Conservation (phyloP, 208 protist genomes). For the Trypanosoma brucei region DNA sequence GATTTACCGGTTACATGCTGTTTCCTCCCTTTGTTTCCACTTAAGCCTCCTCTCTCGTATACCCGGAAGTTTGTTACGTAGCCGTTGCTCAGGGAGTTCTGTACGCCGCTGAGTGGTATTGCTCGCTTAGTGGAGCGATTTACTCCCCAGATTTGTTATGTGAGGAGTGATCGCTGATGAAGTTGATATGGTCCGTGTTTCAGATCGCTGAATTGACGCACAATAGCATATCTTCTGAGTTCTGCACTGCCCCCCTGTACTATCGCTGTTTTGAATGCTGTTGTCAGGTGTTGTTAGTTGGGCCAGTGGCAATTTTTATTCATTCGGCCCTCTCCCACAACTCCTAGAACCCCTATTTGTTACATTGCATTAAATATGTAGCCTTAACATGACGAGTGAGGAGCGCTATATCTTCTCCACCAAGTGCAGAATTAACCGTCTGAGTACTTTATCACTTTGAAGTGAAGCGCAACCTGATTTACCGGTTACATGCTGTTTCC, state of each 20-base stretch:
- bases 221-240: slow-evolving; percentile 66
- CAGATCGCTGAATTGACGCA: slow-evolving; percentile 58
- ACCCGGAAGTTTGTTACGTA: background rate
- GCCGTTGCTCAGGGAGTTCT: slow-evolving; percentile 1
- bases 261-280: background rate
- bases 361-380: background rate
- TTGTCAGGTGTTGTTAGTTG: slow-evolving; percentile 25
- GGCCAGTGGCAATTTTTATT: slow-evolving; percentile 6
- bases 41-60: background rate
- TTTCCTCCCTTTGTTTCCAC: background rate
- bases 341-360: background rate
- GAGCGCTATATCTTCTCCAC: slow-evolving; percentile 28
- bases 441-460: slow-evolving; percentile 8
- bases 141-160: slow-evolving; percentile 6
- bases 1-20: background rate
- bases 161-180: slow-evolving; percentile 31
- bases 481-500: background rate
- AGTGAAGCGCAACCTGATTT: slow-evolving; percentile 16
- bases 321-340: background rate
- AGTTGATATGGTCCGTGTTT: slow-evolving; percentile 83
- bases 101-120: slow-evolving; percentile 11
- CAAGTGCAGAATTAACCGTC: slow-evolving; percentile 31
- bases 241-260: background rate
- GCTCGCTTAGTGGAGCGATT: slow-evolving; percentile 19
- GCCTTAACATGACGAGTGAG: slow-evolving; percentile 40